Evolutionary conservation across 2,329 filamentous ascomycete genomes (phyloP), one percentile per base, ranked within the genome.

Genomic region (Clonostachys rhizophaga): DNA sequence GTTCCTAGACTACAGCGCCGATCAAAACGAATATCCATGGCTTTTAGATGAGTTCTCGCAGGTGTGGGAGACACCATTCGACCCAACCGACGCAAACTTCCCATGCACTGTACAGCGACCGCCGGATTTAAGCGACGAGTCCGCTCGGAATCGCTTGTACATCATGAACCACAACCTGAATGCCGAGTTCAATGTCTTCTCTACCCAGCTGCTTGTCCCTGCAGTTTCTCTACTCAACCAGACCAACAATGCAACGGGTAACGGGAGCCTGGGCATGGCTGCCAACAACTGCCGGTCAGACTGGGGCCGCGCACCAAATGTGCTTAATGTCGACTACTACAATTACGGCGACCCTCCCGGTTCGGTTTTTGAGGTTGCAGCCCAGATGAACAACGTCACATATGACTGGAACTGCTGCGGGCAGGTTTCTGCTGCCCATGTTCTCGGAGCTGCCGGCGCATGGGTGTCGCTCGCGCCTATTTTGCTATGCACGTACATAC

Each of bases 151-250:
- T 33, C 77, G 84, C 40, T 75, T 95, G 66, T 95, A 91, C 62
- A 76, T 96, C 59, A 79, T 87, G 58, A 96, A 96, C 67, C 91
- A 96, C 71, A 96, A 96, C 62, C 76, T 96, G 49, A 96, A 96
- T 63, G 77, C 86, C 49, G 77, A 91, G 54, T 79, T 95, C 51
- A 78, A 78, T 46, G 67, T 95, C 35, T 79, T 84, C 3, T 81
- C 81, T 33, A 61, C 78, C 14, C 70, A 75, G 17, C 62, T 94
- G 42, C 70, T 91, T 8, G 84, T 94, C 12, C 89, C 89, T 0
- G 87, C 88, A 48, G 81, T 83, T 0, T 79, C 83, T 5, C 62
- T 84, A 39, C 68, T 92, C 48, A 89, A 89, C 56, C 67, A 78
- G 50, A 92, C 88, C 16, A 95, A 95, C 59, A 81, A 77, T 12